Conservation (phyloP, 768 basidiomycete genomes). For the Cantharellus anzutake region DNA sequence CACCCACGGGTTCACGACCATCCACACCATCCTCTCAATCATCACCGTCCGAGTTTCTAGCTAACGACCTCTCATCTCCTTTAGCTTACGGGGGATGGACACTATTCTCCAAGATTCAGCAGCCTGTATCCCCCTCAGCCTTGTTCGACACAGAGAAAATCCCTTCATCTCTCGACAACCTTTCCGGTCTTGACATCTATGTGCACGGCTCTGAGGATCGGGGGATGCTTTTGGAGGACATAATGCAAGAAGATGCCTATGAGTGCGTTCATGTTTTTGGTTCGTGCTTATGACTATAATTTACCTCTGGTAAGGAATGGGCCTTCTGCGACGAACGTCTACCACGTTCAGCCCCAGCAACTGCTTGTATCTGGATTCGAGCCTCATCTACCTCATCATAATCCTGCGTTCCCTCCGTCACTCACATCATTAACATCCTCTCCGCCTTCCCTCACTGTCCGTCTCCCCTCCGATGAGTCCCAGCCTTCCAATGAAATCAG, state of each 20-base stretch:
- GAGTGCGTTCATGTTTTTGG: slow-evolving; percentile 4
- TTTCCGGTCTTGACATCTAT: background rate
- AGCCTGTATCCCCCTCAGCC: background rate
- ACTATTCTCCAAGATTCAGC: too few species aligned
- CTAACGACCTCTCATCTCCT: background rate
- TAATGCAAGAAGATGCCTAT: slow-evolving; percentile 9
- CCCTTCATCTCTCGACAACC: background rate
- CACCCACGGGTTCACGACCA: background rate
- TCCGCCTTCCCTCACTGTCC: background rate
- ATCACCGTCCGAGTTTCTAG: background rate
- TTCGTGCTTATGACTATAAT: background rate
- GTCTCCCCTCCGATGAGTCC: background rate
- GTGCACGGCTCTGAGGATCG: background rate
- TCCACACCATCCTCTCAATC: background rate
- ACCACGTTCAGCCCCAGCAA: background rate
- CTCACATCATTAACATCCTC: background rate
- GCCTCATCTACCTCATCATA: background rate
- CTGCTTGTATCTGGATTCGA: background rate
- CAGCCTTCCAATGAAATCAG: background rate
- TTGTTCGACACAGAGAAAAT: background rate
- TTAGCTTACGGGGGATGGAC: background rate
- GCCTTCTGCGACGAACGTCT: background rate
- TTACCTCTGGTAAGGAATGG: background rate
- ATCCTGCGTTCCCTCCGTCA: too few species aligned
- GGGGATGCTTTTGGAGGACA: slow-evolving; percentile 8